Evolutionary conservation across 768 basidiomycete genomes (phyloP), one percentile per base, ranked within the genome.

Genomic region (Phylloporus sp.): DNA sequence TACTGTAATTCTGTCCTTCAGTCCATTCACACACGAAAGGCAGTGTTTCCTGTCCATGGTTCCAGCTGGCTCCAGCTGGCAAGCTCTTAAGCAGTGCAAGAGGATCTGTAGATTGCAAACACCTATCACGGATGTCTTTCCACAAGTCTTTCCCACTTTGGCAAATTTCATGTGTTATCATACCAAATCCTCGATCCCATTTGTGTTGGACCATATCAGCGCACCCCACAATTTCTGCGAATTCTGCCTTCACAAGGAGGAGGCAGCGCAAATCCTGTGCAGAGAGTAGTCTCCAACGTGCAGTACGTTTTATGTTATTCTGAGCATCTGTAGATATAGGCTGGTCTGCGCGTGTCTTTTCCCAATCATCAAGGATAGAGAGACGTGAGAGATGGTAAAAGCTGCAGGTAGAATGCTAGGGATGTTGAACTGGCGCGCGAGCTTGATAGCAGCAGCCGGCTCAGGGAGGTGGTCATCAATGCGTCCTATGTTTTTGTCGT

Each of bases 301-400:
- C 69, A 7, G 60, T 60, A 28, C 60, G 65, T 15, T 35, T 34
- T 15, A 18, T 47, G 5, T 15, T 16, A 29, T 26, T 52, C 18
- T 1, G 41, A 23, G n/a, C 16, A 27, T 5, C 15, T 39, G 47
- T 32, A 44, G 28, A 18, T 12, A 4, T 5, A 35, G 54, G 5
- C 2, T 32, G 6, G 3, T 45, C 49, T 10, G 53, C 35, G 5
- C 44, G 42, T 16, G 27, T 26, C 50, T 50, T 34, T 3, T 64
- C 52, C 63, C 55, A 57, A 22, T 62, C 61, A 11, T 63, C 59
- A 13, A 38, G 27, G 29, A 56, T 51, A 4, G 54, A 51, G 22
- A 63, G 40, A 18, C 56, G 56, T 1, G 77, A 75, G 34, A 79
- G 64, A 60, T 76, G 76, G 61, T 80, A 80, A 58, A 72, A 79